Evolutionary conservation across 768 basidiomycete species (phyloP), one percentile per base, ranked within the genome.

Genomic region (Pulveroboletus sp.): DNA sequence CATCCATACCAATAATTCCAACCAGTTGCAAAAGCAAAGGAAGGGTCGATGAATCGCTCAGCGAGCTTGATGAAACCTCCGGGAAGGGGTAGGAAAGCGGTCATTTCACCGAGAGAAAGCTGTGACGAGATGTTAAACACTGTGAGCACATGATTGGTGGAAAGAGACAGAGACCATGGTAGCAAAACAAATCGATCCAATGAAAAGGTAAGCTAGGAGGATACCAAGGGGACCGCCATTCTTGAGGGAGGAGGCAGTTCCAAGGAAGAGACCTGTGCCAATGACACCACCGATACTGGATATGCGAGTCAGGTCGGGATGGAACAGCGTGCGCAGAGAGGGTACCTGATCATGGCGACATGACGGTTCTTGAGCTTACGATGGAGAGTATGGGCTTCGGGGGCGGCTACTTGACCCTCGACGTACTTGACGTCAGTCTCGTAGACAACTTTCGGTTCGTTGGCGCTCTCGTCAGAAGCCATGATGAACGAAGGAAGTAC

Each of bases 161-260:
- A 40, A 4, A 28, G 27, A 33, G 1, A 5, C 1, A 35, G 38
- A 42, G 30, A 73, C 73, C 73, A 74, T 73, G 17, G 69, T 68
- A 8, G 64, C 57, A 38, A 69, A 69, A 57, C 72, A 74, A 46
- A 69, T 68, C 10, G 71, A 48, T 15, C 69, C 71, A 1, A 73
- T 47, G 30, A 69, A 63, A 0, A 65, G 6, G 57, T 77, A 77
- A 7, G 64, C 76, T 18, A 77, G 60, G 10, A 78, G 61, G 35
- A 78, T 56, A n/a, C 77, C 77, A 2, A 79, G 11, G 3, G 77
- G 77, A 39, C 77, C 76, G 45, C 75, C 77, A 13, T 67, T 60
- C 46, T 39, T 47, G 36, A 78, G 64, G 8, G 73, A 66, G 7
- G 57, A 37, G 7, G 65, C 73, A 1, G 68, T 64, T 8, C 66